Base-by-base conservation (phyloP, 805 yeast species). In the Lipomyces yamanashiensis region DNA sequence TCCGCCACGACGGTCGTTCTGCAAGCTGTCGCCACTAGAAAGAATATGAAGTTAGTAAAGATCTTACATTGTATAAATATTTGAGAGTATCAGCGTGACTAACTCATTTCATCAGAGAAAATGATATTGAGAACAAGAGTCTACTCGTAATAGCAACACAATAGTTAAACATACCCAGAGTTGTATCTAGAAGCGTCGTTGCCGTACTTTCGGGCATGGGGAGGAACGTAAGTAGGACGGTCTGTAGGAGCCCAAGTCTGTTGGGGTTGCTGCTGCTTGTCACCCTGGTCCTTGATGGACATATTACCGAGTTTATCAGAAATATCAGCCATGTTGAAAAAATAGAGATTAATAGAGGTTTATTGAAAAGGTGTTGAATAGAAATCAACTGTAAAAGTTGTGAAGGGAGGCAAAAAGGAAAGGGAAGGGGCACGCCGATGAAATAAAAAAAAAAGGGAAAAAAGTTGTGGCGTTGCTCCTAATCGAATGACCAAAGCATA, bases 171-270 rank as follows among this genome's bases (percentile, higher is more conserved):
- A 17, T 51, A 58, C 61, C 53, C 59, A 19, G 55, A 15, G 50
- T 34, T 54, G 55, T 40, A 47, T 17, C 39, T 54, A 21, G 54
- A 33, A 28, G 60, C 17, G 9, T 34, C 61, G 19, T 70, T 62
- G 36, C 72, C 71, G 40, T 71, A 71, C 43, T 52, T 55, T 19
- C 69, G 64, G 7, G 64, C 67, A 74, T 84, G 87, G 68, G 88
- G 88, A 53, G 87, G 88, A 48, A 83, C 85, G 75, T 85, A 84
- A 44, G 81, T 45, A 7, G 48, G 51, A 17, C 49, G 43, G 17
- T 40, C 60, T n/a, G 45, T 17, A 28, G 53, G 58, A 17, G 43
- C 53, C 53, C 53, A 49, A 15, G 53, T 28, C 53, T 49, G 53
- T 23, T 37, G 43, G 39, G 52, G 44, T 28, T 12, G 34, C 37